Evolutionary conservation across 129 eudicot genomes (phyloP).

Genomic region (Helichrysum umbraculigerum): DNA sequence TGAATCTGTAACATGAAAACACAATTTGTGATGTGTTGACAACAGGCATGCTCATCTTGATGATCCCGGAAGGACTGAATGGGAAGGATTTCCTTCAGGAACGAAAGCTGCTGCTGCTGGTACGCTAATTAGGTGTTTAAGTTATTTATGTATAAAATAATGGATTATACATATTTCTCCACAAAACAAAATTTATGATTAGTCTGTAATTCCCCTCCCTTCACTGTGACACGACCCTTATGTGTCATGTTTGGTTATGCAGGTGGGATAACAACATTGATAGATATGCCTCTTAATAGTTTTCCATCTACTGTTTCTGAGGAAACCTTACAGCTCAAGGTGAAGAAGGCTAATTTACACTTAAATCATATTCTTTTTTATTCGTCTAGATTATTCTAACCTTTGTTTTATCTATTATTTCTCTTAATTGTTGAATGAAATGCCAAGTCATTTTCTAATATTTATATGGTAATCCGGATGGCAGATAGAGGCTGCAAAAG

Average conservation of each 20-base stretch:
- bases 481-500: slow-evolving; percentile 77
- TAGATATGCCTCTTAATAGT: slow-evolving; percentile 97
- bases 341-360: slow-evolving; percentile 32
- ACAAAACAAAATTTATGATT: neutral
- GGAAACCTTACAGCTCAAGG: slow-evolving; percentile 91
- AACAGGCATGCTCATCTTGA: slow-evolving; percentile 91
- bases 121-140: slow-evolving; percentile 21
- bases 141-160: too few relatives aligned
- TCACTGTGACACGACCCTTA: neutral
- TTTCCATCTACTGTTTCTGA: slow-evolving; percentile 78
- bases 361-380: neutral
- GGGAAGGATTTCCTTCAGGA: slow-evolving; percentile 99
- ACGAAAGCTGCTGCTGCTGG: slow-evolving; percentile 99
- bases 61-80: slow-evolving; percentile 95
- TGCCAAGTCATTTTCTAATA: slow-evolving; percentile 9
- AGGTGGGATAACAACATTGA: slow-evolving; percentile 95
- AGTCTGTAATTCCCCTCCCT: neutral
- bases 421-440: neutral
- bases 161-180: neutral
- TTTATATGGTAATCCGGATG: slow-evolving; percentile 17
- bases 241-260: slow-evolving; percentile 13
- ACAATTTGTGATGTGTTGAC: slow-evolving; percentile 21
- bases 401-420: neutral
- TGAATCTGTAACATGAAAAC: neutral
- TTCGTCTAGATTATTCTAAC: neutral